These are phyloP conservation scores for Ganoderma sinense DNA, from an alignment of 1,284 basidiomycete species.

Conservation along the genomic window DNA sequence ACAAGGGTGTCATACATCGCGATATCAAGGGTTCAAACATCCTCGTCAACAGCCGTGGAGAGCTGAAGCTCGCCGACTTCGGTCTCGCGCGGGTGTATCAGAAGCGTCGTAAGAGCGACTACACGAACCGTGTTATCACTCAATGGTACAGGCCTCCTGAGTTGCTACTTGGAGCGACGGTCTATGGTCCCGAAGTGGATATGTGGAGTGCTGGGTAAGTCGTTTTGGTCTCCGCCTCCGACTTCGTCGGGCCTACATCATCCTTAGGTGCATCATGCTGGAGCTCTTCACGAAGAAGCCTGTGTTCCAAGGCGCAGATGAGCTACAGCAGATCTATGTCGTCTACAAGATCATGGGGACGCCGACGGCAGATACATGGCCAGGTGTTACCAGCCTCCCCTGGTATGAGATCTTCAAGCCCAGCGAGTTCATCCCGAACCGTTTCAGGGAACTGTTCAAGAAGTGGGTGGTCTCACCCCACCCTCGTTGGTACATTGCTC, in stretches of 20 bases:
- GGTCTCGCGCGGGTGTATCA: constrained; percentile 97
- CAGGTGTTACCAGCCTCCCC: constrained; percentile 82
- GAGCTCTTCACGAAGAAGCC: constrained; percentile 96
- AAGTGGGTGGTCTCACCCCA: constrained; percentile 58
- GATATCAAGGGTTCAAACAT: constrained; percentile 99
- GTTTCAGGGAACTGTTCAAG: constrained; percentile 81
- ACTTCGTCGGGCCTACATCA: constrained; percentile 4
- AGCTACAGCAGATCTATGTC: constrained; percentile 95
- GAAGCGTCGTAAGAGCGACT: constrained; percentile 89
- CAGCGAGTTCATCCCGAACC: constrained; percentile 72
- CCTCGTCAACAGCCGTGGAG: constrained; percentile 91
- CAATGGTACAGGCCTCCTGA: constrained; percentile 99
- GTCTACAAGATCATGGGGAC: constrained; percentile 94
- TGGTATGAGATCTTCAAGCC: constrained; percentile 99
- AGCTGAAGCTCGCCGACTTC: constrained; percentile 97
- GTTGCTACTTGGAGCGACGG: constrained; percentile 93
- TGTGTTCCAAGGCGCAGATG: constrained; percentile 95
- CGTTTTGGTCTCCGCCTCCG: background rate
- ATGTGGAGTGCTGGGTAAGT: constrained; percentile 99
- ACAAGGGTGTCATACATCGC: constrained; percentile 94
- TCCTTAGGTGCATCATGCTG: constrained; percentile 92
- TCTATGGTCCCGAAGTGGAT: constrained; percentile 98
- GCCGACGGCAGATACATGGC: constrained; percentile 86
- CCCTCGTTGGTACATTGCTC: background rate
- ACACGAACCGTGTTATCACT: constrained; percentile 99